Evolutionary conservation across 768 basidiomycete genomes (phyloP), one percentile per base, ranked within the genome.

Genomic region (Lepiota venenata): DNA sequence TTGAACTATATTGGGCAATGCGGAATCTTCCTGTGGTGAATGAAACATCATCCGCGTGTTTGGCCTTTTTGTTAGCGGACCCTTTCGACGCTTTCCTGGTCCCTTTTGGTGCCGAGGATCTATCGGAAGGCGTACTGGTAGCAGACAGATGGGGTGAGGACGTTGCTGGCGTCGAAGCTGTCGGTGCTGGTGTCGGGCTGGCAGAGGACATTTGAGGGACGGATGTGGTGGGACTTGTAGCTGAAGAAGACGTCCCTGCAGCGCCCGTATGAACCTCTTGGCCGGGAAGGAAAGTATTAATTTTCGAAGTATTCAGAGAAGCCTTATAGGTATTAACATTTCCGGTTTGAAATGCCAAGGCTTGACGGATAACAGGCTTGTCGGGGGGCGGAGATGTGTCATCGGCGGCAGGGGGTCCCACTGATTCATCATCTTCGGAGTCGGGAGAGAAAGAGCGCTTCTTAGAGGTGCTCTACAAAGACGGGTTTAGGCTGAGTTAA

Each of bases 291-390:
- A 81, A 84, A 27, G 65, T 58, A 2, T 32, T 32, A 32, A 64
- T 58, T 11, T 59, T 66, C 5, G 58, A 50, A 10, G 65, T 47
- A 21, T 64, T 65, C 42, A 66, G 41, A 15, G 70, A 52, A 10
- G 74, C 74, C 58, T 79, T 66, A 57, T 80, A 80, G 27, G 77
- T 80, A 40, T 64, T 72, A 38, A 75, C 60, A 50, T 61, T 66
- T 40, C 66, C 55, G 61, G 58, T 20, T 15, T 48, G 45, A 60
- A 85, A 85, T 18, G 71, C 84, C 37, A 86, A 67, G n/a, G 81
- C 72, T 62, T 83, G 78, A 45, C 84, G 77, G 58, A 86, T 75
- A 25, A 86, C 63, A 36, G 84, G 84, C 5, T 71, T 69, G 36
- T 73, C 68, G 18, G 69, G 57, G 41, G 77, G 78, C 39, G 78